These are phyloP conservation scores for Zoysia pacifica DNA, from an alignment of 176 grass and related monocot species.

Conservation along the genomic window DNA sequence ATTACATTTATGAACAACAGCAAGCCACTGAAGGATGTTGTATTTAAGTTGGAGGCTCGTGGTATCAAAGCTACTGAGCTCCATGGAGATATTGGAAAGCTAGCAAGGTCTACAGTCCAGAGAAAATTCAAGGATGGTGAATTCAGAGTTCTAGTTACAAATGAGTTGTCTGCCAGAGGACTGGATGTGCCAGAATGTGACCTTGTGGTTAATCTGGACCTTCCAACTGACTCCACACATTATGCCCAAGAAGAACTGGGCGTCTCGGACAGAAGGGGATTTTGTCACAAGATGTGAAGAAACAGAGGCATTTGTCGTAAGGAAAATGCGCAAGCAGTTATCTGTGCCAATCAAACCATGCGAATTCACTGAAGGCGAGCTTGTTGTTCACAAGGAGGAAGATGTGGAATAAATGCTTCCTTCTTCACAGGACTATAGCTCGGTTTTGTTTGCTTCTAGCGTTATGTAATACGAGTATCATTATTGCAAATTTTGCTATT, in stretches of 20 bases:
- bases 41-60: slow-evolving; percentile 90
- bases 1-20: slow-evolving; percentile 94
- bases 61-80: slow-evolving; percentile 80
- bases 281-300: slow-evolving; percentile 87
- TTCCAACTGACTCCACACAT: slow-evolving; percentile 87
- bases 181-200: slow-evolving; percentile 92
- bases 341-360: slow-evolving; percentile 60
- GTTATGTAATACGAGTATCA: background rate
- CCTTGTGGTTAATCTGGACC: slow-evolving; percentile 92
- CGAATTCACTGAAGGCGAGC: slow-evolving; percentile 57
- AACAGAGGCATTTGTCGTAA: slow-evolving; percentile 79
- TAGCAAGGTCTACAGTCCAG: slow-evolving; percentile 73
- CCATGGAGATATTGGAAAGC: slow-evolving; percentile 88
- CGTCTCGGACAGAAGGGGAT: slow-evolving; percentile 80
- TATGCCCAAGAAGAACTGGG: slow-evolving; percentile 88
- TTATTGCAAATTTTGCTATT: background rate
- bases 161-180: slow-evolving; percentile 87
- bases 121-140: slow-evolving; percentile 86
- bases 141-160: slow-evolving; percentile 87
- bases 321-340: slow-evolving; percentile 78
- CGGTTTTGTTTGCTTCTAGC: background rate
- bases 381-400: slow-evolving; percentile 54
- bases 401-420: slow-evolving; percentile 40
- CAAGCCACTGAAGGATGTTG: slow-evolving; percentile 93
- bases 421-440: background rate